These are phyloP conservation scores for Ogataea angusta DNA, from an alignment of 805 yeast species.

Conservation along the genomic window DNA sequence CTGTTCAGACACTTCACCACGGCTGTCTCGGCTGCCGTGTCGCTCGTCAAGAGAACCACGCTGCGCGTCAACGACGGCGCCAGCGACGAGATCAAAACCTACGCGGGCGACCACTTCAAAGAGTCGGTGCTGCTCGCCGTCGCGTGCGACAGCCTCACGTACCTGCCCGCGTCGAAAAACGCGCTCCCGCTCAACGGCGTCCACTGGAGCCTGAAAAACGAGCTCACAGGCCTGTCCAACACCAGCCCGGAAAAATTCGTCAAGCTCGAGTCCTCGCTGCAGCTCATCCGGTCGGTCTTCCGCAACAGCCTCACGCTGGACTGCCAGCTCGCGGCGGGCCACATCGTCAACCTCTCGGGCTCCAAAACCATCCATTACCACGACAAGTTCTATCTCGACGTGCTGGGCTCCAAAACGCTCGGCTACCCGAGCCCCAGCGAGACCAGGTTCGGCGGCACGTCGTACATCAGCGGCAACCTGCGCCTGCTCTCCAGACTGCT, in stretches of 20 bases:
- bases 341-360: conserved; percentile 40
- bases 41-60: conserved; percentile 55
- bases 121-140: conserved; percentile 45
- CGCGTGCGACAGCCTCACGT: conserved; percentile 42
- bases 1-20: conserved; percentile 14
- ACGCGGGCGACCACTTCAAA: conserved; percentile 64
- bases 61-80: conserved; percentile 50
- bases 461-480: conserved; percentile 24
- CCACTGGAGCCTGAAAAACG: conserved; percentile 40
- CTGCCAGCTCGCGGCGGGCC: conserved; percentile 52
- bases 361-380: conserved; percentile 49
- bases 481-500: conserved; percentile 59
- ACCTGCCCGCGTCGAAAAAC: conserved; percentile 29
- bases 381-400: conserved; percentile 74
- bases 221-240: conserved; percentile 37
- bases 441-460: conserved; percentile 24
- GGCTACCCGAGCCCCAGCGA: conserved; percentile 10
- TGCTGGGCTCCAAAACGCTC: conserved; percentile 24
- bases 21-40: conserved; percentile 46
- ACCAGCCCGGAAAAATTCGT: conserved; percentile 31
- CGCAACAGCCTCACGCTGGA: conserved; percentile 48
- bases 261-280: conserved; percentile 34
- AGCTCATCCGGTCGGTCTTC: conserved; percentile 40
- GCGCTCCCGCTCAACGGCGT: conserved; percentile 47
- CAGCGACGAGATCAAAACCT: conserved; percentile 51